phyloP scores from a whole-genome alignment of 495 filamentous ascomycete genomes.

The Penicillium diatomitis region DNA sequence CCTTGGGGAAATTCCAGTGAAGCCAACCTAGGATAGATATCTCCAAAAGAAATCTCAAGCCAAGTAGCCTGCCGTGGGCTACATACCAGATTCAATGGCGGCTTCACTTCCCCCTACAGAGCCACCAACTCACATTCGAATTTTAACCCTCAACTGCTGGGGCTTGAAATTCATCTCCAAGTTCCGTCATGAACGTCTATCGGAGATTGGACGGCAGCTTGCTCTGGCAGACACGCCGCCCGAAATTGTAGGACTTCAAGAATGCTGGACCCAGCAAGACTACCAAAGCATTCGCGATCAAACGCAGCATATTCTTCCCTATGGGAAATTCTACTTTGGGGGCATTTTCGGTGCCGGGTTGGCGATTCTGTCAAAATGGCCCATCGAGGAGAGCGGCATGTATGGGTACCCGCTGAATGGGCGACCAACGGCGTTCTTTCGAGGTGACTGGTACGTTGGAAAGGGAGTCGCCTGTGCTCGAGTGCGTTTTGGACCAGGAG shows the following conservation, averaged over 20 bases:
- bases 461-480: slow-evolving; percentile 86
- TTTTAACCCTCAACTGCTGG: slow-evolving; percentile 92
- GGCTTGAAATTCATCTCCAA: slow-evolving; percentile 83
- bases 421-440: slow-evolving; percentile 82
- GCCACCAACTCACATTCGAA: slow-evolving; percentile 45
- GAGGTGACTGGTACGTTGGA: slow-evolving; percentile 87
- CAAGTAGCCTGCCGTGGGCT: too few species aligned
- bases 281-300: slow-evolving; percentile 70
- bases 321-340: slow-evolving; percentile 88
- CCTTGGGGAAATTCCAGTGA: too few species aligned
- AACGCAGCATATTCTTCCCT: slow-evolving; percentile 71
- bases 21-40: too few species aligned
- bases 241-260: slow-evolving; percentile 87
- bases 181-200: slow-evolving; percentile 67
- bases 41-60: too few species aligned
- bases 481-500: slow-evolving; percentile 60
- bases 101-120: slow-evolving; percentile 10
- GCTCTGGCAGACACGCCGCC: slow-evolving; percentile 57
- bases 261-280: slow-evolving; percentile 91
- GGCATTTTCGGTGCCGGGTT: slow-evolving; percentile 85
- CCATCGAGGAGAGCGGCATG: slow-evolving; percentile 90
- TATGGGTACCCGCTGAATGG: slow-evolving; percentile 85
- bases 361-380: slow-evolving; percentile 90
- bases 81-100: slow-evolving; percentile 6
- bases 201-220: slow-evolving; percentile 72